A percentile compares a stretch with the other conserved stretches of the same genome.
phyloP scores from a whole-genome alignment of 805 yeast species.

The Brettanomyces sp. region DNA sequence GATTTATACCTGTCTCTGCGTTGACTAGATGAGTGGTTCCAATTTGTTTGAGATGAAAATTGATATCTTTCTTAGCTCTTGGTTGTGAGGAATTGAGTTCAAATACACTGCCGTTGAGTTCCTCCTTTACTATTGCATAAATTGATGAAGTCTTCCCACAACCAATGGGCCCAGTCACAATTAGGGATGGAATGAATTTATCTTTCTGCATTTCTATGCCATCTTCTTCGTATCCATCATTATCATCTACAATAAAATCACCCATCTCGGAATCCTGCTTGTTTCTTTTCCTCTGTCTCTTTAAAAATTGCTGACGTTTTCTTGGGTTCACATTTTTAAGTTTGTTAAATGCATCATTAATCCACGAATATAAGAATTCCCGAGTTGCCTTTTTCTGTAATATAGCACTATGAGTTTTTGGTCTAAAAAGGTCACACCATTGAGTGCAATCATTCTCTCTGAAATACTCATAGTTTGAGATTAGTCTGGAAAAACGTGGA shows the following conservation, averaged over 20 bases:
- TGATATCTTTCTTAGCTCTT: slow-evolving; percentile 64
- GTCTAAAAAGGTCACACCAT: slow-evolving; percentile 40
- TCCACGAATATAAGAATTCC: slow-evolving; percentile 28
- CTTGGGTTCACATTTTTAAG: slow-evolving; percentile 20
- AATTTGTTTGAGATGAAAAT: slow-evolving; percentile 59
- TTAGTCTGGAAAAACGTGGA: slow-evolving; percentile 6
- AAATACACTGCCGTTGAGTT: slow-evolving; percentile 58
- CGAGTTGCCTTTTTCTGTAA: slow-evolving; percentile 23
- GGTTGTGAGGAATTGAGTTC: slow-evolving; percentile 73
- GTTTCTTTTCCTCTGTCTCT: slow-evolving; percentile 12
- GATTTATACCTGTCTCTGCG: slow-evolving; percentile 7
- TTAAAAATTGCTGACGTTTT: slow-evolving; percentile 16
- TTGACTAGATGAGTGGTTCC: slow-evolving; percentile 74
- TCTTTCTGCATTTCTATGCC: slow-evolving; percentile 27
- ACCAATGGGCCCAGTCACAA: slow-evolving; percentile 64
- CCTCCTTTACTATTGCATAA: slow-evolving; percentile 52
- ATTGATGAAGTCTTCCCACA: slow-evolving; percentile 72
- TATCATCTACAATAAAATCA: slow-evolving; percentile 31
- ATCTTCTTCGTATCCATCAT: slow-evolving; percentile 4
- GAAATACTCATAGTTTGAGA: background rate
- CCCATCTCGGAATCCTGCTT: slow-evolving; percentile 14
- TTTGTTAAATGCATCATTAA: slow-evolving; percentile 28
- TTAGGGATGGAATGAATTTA: slow-evolving; percentile 51
- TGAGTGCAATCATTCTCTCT: slow-evolving; percentile 9
- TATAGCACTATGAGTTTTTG: slow-evolving; percentile 26